These are phyloP conservation scores for Coemansia sp. DNA, from an alignment of 371 early-diverging fungal species.

Conservation along the genomic window DNA sequence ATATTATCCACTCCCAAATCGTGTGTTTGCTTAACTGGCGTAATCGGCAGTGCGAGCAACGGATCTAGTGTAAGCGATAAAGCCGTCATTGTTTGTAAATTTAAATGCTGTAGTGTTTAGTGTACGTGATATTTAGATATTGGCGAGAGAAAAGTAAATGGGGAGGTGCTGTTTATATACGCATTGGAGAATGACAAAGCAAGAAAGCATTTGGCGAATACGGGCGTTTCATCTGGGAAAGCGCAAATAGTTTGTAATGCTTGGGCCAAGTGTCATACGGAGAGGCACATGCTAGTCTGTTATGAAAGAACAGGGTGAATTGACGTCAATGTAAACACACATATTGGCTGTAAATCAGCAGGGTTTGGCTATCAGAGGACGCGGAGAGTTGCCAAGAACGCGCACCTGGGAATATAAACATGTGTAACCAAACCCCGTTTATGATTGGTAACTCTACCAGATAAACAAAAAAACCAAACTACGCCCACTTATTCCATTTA, in stretches of 20 bases:
- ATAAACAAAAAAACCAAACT: not conserved
- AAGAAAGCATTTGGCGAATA: too few species aligned
- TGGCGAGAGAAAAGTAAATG: not conserved
- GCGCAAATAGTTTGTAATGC: too few species aligned
- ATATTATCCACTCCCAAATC: not conserved
- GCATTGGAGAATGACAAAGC: too few species aligned
- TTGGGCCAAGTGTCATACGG: too few species aligned
- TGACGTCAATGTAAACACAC: not conserved
- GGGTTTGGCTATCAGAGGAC: not conserved
- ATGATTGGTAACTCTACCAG: not conserved
- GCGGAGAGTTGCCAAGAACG: not conserved
- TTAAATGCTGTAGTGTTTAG: not conserved
- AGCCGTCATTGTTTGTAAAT: not conserved
- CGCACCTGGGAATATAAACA: not conserved
- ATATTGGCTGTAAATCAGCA: not conserved
- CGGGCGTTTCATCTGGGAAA: too few species aligned
- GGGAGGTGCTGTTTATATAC: too few species aligned
- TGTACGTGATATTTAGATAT: too few species aligned
- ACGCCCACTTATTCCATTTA: not conserved
- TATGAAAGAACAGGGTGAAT: not conserved
- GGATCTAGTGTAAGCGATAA: not conserved
- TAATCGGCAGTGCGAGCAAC: not conserved
- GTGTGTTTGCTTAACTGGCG: too few species aligned
- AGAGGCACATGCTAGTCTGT: not conserved
- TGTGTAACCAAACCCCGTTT: not conserved